phyloP scores from a whole-genome alignment of 306 rosid species.

The Myrica gale region DNA sequence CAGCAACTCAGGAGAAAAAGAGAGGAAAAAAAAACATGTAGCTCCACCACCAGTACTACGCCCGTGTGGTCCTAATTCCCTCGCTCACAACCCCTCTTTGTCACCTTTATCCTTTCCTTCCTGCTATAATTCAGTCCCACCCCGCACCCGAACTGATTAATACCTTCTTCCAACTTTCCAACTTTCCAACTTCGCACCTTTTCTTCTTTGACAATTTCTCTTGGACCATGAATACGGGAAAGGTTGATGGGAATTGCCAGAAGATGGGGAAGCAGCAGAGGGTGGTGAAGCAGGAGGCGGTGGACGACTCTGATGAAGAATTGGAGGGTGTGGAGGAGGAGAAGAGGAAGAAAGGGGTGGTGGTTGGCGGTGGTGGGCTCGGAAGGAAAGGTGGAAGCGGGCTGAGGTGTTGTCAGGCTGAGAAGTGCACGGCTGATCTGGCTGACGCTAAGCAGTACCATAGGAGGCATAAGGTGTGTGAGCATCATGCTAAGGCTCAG shows the following conservation, averaged over 20 bases:
- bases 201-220: background rate
- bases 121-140: conserved; percentile 16
- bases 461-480: conserved; percentile 66
- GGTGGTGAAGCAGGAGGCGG: conserved; percentile 31
- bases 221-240: conserved; percentile 28
- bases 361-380: conserved; percentile 19
- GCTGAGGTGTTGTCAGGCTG: conserved; percentile 61
- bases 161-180: conserved; percentile 10
- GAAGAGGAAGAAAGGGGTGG: conserved; percentile 38
- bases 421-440: conserved; percentile 61
- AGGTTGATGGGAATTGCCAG: conserved; percentile 32
- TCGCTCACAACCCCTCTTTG: conserved; percentile 18
- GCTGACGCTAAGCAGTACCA: conserved; percentile 62
- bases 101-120: background rate
- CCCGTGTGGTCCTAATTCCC: conserved; percentile 48
- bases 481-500: conserved; percentile 66
- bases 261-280: conserved; percentile 33
- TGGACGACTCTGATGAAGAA: conserved; percentile 18
- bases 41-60: background rate
- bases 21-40: conserved; percentile 19
- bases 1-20: conserved; percentile 1
- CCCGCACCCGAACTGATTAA: conserved; percentile 18
- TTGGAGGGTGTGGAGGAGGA: conserved; percentile 28
- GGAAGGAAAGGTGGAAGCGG: conserved; percentile 31
- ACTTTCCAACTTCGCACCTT: background rate